Evolutionary conservation across 768 basidiomycete species (phyloP), one percentile per base, ranked within the genome.

Genomic region (Suillus subaureus): DNA sequence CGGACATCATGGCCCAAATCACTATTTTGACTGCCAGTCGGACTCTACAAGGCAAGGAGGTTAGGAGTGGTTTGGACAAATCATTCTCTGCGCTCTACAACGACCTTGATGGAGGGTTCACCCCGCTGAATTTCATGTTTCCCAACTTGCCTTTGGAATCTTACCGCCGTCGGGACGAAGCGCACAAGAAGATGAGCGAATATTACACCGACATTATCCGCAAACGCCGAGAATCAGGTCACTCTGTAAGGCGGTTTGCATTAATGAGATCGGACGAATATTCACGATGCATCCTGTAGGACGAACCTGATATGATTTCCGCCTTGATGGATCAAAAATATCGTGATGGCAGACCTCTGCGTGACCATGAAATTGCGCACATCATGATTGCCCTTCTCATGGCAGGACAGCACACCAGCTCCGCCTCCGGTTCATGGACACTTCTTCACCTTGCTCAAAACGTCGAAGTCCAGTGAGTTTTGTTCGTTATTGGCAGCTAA

Each of bases 351-450:
- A 82, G 84, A 54, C 74, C 83, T 2, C 83, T 99, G 47, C 85
- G 83, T 67, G 96, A 99, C 73, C 89, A 92, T 70, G 94, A 99
- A 77, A 91, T 99, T 66, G 96, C 97, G 0, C 97, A 99, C 75
- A 96, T 99, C 74, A 89, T 99, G 91, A 99, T 98, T 72, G 97
- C 97, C 18, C 86, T 99, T 55, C 89, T 99, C 68, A 99, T 99
- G 97, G 97, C 97, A 52, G 97, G 97, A 45, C 97, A 99, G 80
- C 97, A 99, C 79, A 99, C 97, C 0, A 94, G 92, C 71, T 97
- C 97, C 16, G 90, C 97, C 2, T 91, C 94, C 26, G 89, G 89
- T 39, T 90, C 95, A 12, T 99, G 97, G 97, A 75, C 89, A 18
- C 82, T 99, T 45, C 86, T 98, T 51, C 94, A 97, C 73, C 76